A percentile compares a stretch with the other conserved stretches of the same genome.
Conservation (phyloP, 2,329 filamentous ascomycete genomes). For the Trichocomaceae sp. region DNA sequence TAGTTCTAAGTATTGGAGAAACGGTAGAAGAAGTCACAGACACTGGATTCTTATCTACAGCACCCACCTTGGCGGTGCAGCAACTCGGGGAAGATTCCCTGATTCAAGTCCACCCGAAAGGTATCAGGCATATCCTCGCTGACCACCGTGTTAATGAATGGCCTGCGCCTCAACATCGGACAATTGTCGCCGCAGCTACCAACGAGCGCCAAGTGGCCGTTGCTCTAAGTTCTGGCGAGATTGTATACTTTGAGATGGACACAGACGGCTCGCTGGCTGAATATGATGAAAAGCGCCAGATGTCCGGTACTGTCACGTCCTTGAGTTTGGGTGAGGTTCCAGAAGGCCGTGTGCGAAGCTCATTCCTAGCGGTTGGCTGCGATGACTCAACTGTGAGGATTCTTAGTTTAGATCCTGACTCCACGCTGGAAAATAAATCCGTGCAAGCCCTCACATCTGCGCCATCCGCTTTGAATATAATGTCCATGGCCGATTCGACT, state of each 20-base stretch:
- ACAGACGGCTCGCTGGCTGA: constrained; percentile 82
- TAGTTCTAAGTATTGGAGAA: constrained; percentile 92
- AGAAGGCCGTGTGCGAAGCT: constrained; percentile 79
- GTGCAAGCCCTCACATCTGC: constrained; percentile 89
- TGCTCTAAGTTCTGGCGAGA: constrained; percentile 89
- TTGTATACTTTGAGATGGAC: constrained; percentile 98
- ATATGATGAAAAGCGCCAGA: constrained; percentile 89
- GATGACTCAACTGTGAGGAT: constrained; percentile 95
- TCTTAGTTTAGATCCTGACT: constrained; percentile 80
- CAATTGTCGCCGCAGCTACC: constrained; percentile 88
- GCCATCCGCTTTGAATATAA: constrained; percentile 81
- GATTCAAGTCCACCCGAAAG: constrained; percentile 92
- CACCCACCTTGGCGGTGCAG: constrained; percentile 85
- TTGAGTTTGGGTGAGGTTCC: constrained; percentile 91
- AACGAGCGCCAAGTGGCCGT: constrained; percentile 92
- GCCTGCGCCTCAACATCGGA: constrained; percentile 86
- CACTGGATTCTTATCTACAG: constrained; percentile 82
- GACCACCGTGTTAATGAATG: constrained; percentile 80
- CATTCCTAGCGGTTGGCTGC: constrained; percentile 91
- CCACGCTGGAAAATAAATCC: constrained; percentile 85
- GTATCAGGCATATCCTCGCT: constrained; percentile 81
- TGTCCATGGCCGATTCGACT: constrained; percentile 90
- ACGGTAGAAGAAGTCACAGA: constrained; percentile 94
- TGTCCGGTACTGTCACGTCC: constrained; percentile 91
- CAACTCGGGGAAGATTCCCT: constrained; percentile 89